Evolutionary conservation across 345 rosid species (phyloP).

Genomic region (Populus deltoides): DNA sequence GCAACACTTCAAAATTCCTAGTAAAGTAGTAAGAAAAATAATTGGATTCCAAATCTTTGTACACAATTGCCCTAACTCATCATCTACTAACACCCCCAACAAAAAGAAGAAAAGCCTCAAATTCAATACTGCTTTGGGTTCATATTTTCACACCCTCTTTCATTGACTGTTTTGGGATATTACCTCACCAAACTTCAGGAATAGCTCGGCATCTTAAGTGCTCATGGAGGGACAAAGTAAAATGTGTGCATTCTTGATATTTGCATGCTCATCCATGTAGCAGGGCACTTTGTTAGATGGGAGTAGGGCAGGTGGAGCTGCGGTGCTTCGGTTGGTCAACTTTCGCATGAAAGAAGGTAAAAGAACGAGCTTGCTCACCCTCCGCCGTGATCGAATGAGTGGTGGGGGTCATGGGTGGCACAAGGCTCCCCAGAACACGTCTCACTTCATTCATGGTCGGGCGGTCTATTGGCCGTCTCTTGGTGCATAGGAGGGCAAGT

Average conservation of each 20-base stretch:
- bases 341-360: too few species aligned
- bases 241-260: constrained; percentile 77
- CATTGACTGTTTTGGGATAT: constrained; percentile 73
- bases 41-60: constrained; percentile 12
- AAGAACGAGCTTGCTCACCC: too few species aligned
- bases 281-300: constrained; percentile 45
- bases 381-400: too few species aligned
- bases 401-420: constrained; percentile 34
- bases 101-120: not conserved
- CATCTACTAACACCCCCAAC: not conserved
- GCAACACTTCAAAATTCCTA: not conserved
- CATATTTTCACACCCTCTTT: not conserved
- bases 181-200: constrained; percentile 87
- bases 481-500: constrained; percentile 78
- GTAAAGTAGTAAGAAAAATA: constrained; percentile 9
- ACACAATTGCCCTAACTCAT: constrained; percentile 1
- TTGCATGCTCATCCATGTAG: constrained; percentile 83
- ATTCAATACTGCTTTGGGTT: not conserved
- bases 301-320: constrained; percentile 19
- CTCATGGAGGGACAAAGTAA: constrained; percentile 87
- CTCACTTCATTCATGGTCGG: constrained; percentile 93
- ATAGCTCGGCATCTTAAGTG: constrained; percentile 90
- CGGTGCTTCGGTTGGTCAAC: constrained; percentile 49
- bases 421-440: constrained; percentile 67
- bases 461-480: constrained; percentile 73